A percentile compares a stretch with the other conserved stretches of the same genome.
phyloP scores from a whole-genome alignment of 139 green algal genomes.

The Coccomyxa sp. region DNA sequence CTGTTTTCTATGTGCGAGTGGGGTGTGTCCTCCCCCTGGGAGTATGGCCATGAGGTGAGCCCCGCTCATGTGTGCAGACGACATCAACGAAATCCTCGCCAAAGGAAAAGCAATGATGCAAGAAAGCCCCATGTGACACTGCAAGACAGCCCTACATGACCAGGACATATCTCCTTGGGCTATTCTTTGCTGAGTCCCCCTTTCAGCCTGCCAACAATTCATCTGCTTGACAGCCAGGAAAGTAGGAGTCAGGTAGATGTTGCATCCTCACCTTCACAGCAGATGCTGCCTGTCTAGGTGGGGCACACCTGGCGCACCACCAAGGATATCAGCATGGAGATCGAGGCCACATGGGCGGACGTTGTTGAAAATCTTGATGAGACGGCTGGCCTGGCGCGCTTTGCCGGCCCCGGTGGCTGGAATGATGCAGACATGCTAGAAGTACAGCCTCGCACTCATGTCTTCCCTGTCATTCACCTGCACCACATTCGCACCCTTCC shows the following conservation, averaged over 20 bases:
- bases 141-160: neutral
- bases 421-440: conserved; percentile 39
- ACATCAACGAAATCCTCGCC: no score
- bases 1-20: conserved; percentile 71
- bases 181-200: neutral
- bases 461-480: neutral
- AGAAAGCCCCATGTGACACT: no score
- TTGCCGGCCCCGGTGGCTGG: conserved; percentile 51
- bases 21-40: conserved; percentile 57
- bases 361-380: conserved; percentile 39
- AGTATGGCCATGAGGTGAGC: conserved; percentile 52
- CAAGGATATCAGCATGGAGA: conserved; percentile 30
- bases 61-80: no score
- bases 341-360: conserved; percentile 24
- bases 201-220: neutral
- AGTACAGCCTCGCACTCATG: neutral
- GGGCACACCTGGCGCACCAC: conserved; percentile 44
- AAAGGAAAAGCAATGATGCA: no score
- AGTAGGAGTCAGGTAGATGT: neutral
- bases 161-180: neutral
- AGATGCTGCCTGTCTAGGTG: conserved; percentile 13
- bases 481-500: no score
- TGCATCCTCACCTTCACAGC: neutral
- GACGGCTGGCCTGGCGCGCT: conserved; percentile 32
- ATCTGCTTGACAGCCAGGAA: neutral